Evolutionary conservation across 2,329 filamentous ascomycete species (phyloP).

Genomic region (Xylaria polymorpha): DNA sequence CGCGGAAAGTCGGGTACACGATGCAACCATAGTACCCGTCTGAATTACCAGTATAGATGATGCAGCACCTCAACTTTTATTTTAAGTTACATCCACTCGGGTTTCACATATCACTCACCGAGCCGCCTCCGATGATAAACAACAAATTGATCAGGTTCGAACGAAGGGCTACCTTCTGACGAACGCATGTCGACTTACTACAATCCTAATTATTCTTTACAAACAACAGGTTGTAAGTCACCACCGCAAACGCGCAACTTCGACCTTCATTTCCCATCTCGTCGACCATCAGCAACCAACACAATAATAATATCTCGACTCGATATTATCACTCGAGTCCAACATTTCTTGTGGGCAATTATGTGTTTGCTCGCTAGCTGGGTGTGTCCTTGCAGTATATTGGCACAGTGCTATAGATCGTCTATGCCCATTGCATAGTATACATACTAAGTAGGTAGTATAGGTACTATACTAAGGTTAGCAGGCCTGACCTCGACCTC

Average conservation of each 20-base stretch:
- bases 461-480: no score
- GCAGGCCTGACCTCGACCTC: conserved; percentile 14
- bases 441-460: no score
- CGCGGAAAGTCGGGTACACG: background rate
- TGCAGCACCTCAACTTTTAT: conserved; percentile 14
- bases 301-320: background rate
- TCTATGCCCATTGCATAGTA: background rate
- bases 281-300: background rate
- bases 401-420: conserved; percentile 12
- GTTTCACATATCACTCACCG: conserved; percentile 34
- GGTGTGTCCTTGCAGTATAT: conserved; percentile 4
- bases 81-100: conserved; percentile 29
- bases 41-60: conserved; percentile 6
- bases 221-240: background rate
- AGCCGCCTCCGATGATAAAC: conserved; percentile 29
- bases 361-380: background rate
- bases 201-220: background rate
- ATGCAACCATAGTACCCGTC: conserved; percentile 20
- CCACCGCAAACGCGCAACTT: background rate
- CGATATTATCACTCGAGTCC: background rate
- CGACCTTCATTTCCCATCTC: background rate
- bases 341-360: background rate
- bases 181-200: conserved; percentile 9
- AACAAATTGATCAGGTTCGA: conserved; percentile 20
- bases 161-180: conserved; percentile 7